Evolutionary conservation across 805 yeast species (phyloP).

Genomic region (Candida gorgasii): DNA sequence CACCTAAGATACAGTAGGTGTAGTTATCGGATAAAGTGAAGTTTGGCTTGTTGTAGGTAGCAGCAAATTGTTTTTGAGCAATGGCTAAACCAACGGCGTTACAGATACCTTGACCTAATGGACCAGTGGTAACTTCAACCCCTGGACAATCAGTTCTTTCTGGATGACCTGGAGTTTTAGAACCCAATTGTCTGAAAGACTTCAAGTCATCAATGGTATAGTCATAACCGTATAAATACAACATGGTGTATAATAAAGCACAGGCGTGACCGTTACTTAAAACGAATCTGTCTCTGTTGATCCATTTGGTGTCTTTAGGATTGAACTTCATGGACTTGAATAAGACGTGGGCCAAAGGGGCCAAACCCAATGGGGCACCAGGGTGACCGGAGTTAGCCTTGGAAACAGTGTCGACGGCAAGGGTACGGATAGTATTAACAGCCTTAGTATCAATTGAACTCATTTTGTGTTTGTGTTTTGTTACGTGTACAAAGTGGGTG

Average conservation of each 20-base stretch:
- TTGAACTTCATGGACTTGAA: slow-evolving; percentile 81
- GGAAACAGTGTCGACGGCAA: slow-evolving; percentile 84
- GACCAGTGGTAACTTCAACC: slow-evolving; percentile 97
- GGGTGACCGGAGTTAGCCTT: slow-evolving; percentile 97
- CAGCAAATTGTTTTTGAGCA: slow-evolving; percentile 90
- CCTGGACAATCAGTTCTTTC: slow-evolving; percentile 84
- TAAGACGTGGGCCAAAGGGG: slow-evolving; percentile 90
- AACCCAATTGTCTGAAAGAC: slow-evolving; percentile 83
- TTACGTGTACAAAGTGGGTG: too few species aligned
- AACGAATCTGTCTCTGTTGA: slow-evolving; percentile 93
- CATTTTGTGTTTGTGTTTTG: too few species aligned
- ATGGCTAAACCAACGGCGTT: slow-evolving; percentile 97
- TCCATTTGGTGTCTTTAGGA: slow-evolving; percentile 90
- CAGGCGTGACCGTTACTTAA: slow-evolving; percentile 96
- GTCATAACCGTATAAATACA: slow-evolving; percentile 85
- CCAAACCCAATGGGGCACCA: slow-evolving; percentile 98
- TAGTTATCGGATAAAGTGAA: slow-evolving; percentile 68
- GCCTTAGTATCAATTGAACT: slow-evolving; percentile 71
- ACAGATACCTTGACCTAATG: slow-evolving; percentile 96
- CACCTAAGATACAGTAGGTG: slow-evolving; percentile 86
- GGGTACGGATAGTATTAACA: slow-evolving; percentile 82
- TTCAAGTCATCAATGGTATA: slow-evolving; percentile 82
- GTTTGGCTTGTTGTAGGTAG: slow-evolving; percentile 89
- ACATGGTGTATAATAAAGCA: slow-evolving; percentile 80
- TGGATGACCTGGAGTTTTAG: slow-evolving; percentile 98